A percentile compares a stretch with the other conserved stretches of the same genome.
Conservation (phyloP, 208 protist genomes). For the Trypanosoma vivax region DNA sequence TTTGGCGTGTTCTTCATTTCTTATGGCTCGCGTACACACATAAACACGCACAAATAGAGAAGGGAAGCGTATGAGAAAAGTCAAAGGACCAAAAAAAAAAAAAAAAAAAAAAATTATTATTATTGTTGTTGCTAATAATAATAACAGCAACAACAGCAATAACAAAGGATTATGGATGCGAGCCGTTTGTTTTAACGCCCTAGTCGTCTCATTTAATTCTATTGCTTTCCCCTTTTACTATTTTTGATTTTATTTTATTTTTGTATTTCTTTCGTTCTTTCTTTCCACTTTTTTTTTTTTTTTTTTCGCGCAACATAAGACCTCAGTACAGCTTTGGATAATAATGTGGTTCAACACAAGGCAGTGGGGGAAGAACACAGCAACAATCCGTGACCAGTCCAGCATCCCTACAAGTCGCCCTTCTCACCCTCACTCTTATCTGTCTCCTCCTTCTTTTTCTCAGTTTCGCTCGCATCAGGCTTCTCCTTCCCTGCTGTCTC, state of each 20-base stretch:
- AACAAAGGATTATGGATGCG: too few relatives aligned
- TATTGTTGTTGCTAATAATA: background rate
- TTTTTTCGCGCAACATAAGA: slow-evolving; percentile 5
- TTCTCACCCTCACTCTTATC: slow-evolving; percentile 7
- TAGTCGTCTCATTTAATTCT: too few relatives aligned
- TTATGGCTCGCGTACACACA: too few relatives aligned
- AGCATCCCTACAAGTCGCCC: slow-evolving; percentile 12
- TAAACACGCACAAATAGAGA: slow-evolving; percentile 1
- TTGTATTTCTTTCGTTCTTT: background rate
- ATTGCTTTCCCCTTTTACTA: background rate
- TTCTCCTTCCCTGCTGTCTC: too few relatives aligned
- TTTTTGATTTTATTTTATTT: background rate
- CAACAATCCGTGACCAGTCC: background rate
- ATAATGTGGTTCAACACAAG: background rate
- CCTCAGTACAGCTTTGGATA: background rate
- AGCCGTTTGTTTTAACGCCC: too few relatives aligned
- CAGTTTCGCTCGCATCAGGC: slow-evolving; percentile 7
- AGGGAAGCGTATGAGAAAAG: background rate
- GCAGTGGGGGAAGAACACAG: slow-evolving; percentile 7
- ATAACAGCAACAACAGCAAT: background rate
- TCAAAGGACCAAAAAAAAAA: slow-evolving; percentile 3
- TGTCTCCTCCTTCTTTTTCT: slow-evolving; percentile 7
- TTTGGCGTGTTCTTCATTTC: too few relatives aligned
- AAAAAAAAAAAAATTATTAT: slow-evolving; percentile 9
- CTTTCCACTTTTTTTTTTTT: background rate